These are phyloP conservation scores for Amanita brunnescens DNA, from an alignment of 768 basidiomycete species.

Conservation along the genomic window DNA sequence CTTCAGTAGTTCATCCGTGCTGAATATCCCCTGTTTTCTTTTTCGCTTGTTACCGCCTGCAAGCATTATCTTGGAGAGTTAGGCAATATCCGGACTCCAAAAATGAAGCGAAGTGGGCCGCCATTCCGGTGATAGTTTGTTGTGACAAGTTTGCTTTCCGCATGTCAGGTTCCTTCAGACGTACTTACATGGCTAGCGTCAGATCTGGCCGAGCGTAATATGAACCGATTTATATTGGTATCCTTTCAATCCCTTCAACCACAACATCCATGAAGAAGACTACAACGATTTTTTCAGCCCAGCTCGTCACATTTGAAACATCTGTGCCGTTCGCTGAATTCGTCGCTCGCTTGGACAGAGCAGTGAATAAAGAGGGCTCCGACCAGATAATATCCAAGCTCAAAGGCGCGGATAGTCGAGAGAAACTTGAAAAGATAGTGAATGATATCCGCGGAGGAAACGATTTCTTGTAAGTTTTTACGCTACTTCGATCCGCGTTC, in stretches of 20 bases:
- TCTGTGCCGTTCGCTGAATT: conserved; percentile 31
- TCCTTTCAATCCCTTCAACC: not conserved
- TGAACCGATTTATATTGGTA: not conserved
- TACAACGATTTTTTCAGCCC: conserved; percentile 25
- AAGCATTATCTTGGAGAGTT: conserved; percentile 3
- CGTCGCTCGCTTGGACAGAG: conserved; percentile 32
- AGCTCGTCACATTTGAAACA: conserved; percentile 36
- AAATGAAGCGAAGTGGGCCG: too few relatives aligned
- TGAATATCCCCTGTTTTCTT: conserved; percentile 20
- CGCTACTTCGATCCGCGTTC: not conserved
- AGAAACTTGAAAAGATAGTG: conserved; percentile 29
- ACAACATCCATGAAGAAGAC: conserved; percentile 3
- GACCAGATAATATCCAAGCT: conserved; percentile 17
- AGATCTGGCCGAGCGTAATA: too few relatives aligned
- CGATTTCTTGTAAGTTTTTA: conserved; percentile 38
- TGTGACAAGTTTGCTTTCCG: too few relatives aligned
- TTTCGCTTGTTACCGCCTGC: conserved; percentile 17
- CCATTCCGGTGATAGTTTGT: too few relatives aligned
- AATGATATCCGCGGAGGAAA: conserved; percentile 20
- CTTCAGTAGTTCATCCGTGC: conserved; percentile 39
- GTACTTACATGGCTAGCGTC: too few relatives aligned
- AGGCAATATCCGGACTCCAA: not conserved
- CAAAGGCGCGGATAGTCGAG: conserved; percentile 20
- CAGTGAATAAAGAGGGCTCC: conserved; percentile 31
- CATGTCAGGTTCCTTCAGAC: too few relatives aligned